Conservation (phyloP, 2,329 filamentous ascomycete species). For the Hirsutella minnesotensis region DNA sequence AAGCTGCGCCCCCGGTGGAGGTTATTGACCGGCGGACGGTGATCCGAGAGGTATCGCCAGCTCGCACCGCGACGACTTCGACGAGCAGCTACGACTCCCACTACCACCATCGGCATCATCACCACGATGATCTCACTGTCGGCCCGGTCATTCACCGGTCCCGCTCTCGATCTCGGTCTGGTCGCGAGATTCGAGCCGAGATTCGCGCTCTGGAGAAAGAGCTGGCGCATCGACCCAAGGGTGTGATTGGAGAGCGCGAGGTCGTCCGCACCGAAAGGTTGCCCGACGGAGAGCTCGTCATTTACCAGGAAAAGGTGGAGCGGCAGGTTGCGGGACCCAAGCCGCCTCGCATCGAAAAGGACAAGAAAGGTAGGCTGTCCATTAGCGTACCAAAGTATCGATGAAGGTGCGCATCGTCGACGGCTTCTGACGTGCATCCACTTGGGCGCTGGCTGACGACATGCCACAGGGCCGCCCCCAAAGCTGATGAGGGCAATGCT, state of each 20-base stretch:
- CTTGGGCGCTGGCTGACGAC: no score
- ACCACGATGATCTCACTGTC: slow-evolving; percentile 14
- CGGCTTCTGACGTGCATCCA: no score
- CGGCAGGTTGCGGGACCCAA: slow-evolving; percentile 39
- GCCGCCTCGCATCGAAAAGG: slow-evolving; percentile 66
- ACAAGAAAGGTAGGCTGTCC: slow-evolving; percentile 92
- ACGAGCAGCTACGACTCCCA: slow-evolving; percentile 17
- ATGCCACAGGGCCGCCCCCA: no score
- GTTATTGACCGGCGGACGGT: slow-evolving; percentile 33
- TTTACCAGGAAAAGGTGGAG: slow-evolving; percentile 51
- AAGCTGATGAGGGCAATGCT: no score
- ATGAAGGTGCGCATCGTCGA: slow-evolving; percentile 37
- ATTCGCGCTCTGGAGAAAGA: slow-evolving; percentile 55
- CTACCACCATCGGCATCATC: slow-evolving; percentile 17
- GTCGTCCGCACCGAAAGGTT: slow-evolving; percentile 44
- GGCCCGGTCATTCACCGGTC: slow-evolving; percentile 25
- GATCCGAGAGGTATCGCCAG: slow-evolving; percentile 37
- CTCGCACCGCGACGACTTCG: slow-evolving; percentile 24
- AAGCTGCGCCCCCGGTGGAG: slow-evolving; percentile 20
- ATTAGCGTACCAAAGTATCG: slow-evolving; percentile 66
- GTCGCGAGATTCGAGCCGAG: slow-evolving; percentile 59
- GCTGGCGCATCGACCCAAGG: slow-evolving; percentile 23
- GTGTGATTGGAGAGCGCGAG: slow-evolving; percentile 32
- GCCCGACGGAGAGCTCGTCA: slow-evolving; percentile 48
- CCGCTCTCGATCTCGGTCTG: slow-evolving; percentile 30